Base-by-base conservation (phyloP, 768 basidiomycete species). In the Galerina marginata region DNA sequence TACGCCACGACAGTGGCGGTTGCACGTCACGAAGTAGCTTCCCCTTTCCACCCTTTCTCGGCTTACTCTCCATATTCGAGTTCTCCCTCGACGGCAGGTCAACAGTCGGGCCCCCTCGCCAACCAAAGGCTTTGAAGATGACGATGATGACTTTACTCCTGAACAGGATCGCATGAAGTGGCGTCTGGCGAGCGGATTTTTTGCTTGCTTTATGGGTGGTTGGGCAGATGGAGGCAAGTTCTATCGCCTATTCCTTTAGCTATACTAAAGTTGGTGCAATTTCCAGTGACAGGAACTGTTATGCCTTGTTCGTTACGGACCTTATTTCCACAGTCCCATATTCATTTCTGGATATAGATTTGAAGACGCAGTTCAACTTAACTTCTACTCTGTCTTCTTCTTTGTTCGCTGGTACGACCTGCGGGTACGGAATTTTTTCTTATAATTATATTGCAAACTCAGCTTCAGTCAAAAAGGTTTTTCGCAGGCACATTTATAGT, bases 201-300 rank as follows among this genome's bases (percentile, higher is more conserved):
- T 77, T 54, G 74, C 72, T 12, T 78, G 79, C 65, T 84, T 84
- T 58, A 68, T 81, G 52, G 79, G 81, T 58, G 83, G 83, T 11
- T 85, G 82, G 83, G 81, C 77, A 29, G 83, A 85, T 60, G 83
- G 83, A 71, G 72, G 74, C 76, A 59, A 60, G 66, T 58, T n/a
- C 16, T 45, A n/a, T 25, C 15, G 15, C 52, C 26, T 36, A 40
- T 4, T 26, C 2, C 46, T 11, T 47, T 39, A 29, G n/a, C 29
- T 33, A 33, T 42, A 40, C 39, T 56, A 44, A 44, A 58, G 44
- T 23, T 60, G 53, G 36, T 29, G 6, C 53, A 51, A 36, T 54
- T 23, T 47, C 11, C 47, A 86, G 85, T 85, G 11, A 86, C 84
- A 14, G 85, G 83, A 5, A 83, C 84, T 2, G 77, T 86, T 2